Conservation (phyloP, 306 rosid genomes). For the Acacia crassicarpa region DNA sequence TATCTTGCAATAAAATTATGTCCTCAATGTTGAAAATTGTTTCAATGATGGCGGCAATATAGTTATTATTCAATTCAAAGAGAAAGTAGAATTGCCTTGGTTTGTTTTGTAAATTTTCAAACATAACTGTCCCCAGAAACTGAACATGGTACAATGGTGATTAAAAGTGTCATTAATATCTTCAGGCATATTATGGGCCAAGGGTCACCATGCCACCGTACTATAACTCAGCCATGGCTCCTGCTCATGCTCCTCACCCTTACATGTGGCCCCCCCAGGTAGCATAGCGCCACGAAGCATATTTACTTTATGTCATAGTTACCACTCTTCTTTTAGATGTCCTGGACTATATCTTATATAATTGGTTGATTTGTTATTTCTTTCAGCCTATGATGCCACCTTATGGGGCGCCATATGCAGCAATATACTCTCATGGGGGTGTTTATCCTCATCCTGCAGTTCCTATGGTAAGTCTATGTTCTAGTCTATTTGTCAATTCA, state of each 20-base stretch:
- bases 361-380: conserved; percentile 26
- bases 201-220: conserved; percentile 80
- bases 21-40: neutral
- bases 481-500: conserved; percentile 22
- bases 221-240: conserved; percentile 69
- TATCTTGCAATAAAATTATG: conserved; percentile 2
- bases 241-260: conserved; percentile 91
- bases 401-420: conserved; percentile 85
- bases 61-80: neutral
- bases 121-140: conserved; percentile 5
- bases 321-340: neutral
- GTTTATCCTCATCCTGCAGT: conserved; percentile 78
- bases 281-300: conserved; percentile 40
- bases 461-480: conserved; percentile 63
- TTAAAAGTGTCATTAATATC: conserved; percentile 12
- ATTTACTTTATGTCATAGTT: conserved; percentile 25
- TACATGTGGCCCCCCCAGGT: conserved; percentile 99
- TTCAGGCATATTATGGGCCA: conserved; percentile 93
- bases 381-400: conserved; percentile 91
- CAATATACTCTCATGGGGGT: conserved; percentile 84
- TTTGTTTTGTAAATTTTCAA: neutral
- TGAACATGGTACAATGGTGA: conserved; percentile 18
- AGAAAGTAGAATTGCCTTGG: neutral
- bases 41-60: neutral
- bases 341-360: conserved; percentile 21